These are phyloP conservation scores for Luzula sylvatica DNA, from an alignment of 176 grass and related monocot genomes.

Conservation along the genomic window DNA sequence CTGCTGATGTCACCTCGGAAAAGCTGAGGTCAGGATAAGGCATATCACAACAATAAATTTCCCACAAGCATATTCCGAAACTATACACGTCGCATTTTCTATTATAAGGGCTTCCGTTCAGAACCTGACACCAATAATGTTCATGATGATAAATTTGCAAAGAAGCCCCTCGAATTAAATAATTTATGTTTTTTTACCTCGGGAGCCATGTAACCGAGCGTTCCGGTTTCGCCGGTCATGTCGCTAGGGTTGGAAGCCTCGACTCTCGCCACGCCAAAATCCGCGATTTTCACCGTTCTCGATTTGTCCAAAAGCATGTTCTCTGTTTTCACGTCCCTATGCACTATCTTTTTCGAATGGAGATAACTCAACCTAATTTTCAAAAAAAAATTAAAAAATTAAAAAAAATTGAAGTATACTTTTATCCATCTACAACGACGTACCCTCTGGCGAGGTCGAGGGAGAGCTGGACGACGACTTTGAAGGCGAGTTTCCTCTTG, in stretches of 20 bases:
- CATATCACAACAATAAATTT: conserved; percentile 99
- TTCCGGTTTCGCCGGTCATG: conserved; percentile 99
- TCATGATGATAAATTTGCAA: neutral
- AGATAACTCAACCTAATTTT: conserved; percentile 84
- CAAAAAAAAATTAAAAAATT: conserved; percentile 3
- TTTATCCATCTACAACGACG: neutral
- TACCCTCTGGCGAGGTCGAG: conserved; percentile 96
- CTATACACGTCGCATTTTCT: conserved; percentile 99
- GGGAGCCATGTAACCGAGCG: conserved; percentile 99
- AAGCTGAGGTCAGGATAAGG: conserved; percentile 97
- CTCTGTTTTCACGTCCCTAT: conserved; percentile 97
- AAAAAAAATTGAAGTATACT: neutral
- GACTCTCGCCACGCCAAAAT: conserved; percentile 98
- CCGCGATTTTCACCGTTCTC: conserved; percentile 89
- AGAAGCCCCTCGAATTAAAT: neutral
- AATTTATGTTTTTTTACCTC: conserved; percentile 45
- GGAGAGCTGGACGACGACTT: conserved; percentile 77
- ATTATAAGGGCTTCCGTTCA: conserved; percentile 90
- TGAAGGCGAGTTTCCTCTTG: conserved; percentile 94
- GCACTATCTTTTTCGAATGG: conserved; percentile 94
- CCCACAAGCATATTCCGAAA: conserved; percentile 95
- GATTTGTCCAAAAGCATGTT: conserved; percentile 98
- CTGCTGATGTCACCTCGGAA: conserved; percentile 91
- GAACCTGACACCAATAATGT: conserved; percentile 47
- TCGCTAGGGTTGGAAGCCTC: conserved; percentile 98